Evolutionary conservation across 371 early-diverging fungal genomes (phyloP), one percentile per base, ranked within the genome.

Genomic region (Cokeromyces recurvatus): DNA sequence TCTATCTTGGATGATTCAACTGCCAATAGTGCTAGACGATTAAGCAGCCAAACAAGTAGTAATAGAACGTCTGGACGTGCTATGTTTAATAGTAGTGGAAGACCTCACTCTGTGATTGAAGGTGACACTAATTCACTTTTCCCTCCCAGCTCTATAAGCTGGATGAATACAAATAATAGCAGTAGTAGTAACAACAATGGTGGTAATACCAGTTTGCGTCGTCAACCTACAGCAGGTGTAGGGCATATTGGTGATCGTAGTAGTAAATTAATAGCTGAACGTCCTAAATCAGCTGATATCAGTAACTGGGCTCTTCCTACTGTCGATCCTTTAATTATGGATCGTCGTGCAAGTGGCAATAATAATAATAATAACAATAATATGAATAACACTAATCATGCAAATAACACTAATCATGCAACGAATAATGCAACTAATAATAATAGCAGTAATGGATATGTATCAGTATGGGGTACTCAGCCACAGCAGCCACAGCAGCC

Each of bases 231-330:
- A 14, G 29, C 22, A 3, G 38, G 17, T 27, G 54, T 62, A 3
- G 59, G 66, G 12, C 52, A 54, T 22, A 66, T 66, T 43, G 66
- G 66, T 4, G 60, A 60, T 38, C 49, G 53, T 22, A 41, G 34
- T 24, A 49, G 27, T 10, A 52, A 48, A 19, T 9, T 40, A 36
- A 38, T 42, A 25, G 32, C 32, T 24, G 59, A 52, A 25, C 48
- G 83, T 21, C 85, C 85, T 14, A 79, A 75, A 37, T 82, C 85
- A 1, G 84, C 84, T 1, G 69, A 78, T 25, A 82, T 82, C 14
- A 77, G 78, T 14, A 72, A 82, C 37, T 84, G 87, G 85, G 74
- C 79, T 15, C 32, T 63, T 19, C 56, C 56, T 32, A 48, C 41
- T 7, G 23, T 23, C 4, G 38, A 37, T 15, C 34, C 20, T 9